phyloP scores from a whole-genome alignment of 2,329 filamentous ascomycete species.

The Arthrobotrys entomopaga region DNA sequence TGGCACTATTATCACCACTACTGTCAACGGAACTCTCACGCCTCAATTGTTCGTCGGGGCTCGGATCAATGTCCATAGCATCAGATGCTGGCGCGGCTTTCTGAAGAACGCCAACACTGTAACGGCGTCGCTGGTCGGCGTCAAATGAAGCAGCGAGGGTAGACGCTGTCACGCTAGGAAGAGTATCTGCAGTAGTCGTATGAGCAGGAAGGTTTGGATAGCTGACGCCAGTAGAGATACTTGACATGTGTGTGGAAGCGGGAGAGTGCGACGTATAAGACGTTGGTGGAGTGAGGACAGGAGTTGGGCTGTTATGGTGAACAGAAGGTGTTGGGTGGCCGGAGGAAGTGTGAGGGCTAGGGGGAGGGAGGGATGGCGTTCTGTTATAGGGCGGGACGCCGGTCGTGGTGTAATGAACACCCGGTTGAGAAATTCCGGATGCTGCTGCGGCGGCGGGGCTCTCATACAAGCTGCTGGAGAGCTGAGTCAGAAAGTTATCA shows the following conservation, averaged over 20 bases:
- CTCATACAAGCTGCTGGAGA: constrained; percentile 96
- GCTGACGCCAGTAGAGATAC: constrained; percentile 65
- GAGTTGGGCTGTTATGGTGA: constrained; percentile 50
- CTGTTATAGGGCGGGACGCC: constrained; percentile 39
- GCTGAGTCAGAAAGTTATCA: constrained; percentile 93
- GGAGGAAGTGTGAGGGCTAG: constrained; percentile 50
- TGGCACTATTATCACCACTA: constrained; percentile 28
- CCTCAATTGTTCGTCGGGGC: constrained; percentile 39
- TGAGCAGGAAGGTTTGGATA: constrained; percentile 79
- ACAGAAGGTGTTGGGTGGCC: constrained; percentile 52
- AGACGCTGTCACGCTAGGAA: constrained; percentile 72
- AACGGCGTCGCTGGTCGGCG: constrained; percentile 72
- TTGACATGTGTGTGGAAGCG: constrained; percentile 56
- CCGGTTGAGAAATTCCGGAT: constrained; percentile 66
- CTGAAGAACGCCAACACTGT: constrained; percentile 75
- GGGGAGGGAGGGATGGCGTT: constrained; percentile 46
- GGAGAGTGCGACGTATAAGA: constrained; percentile 55
- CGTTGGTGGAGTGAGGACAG: constrained; percentile 54
- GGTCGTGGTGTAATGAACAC: constrained; percentile 49
- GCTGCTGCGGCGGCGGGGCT: constrained; percentile 81
- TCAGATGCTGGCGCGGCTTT: constrained; percentile 65
- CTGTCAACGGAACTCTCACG: constrained; percentile 32
- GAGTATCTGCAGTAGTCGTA: constrained; percentile 71
- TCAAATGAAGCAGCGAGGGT: constrained; percentile 76
- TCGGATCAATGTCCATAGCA: constrained; percentile 60